phyloP scores from a whole-genome alignment of 495 filamentous ascomycete genomes.

The Mytilinidion resinicola region DNA sequence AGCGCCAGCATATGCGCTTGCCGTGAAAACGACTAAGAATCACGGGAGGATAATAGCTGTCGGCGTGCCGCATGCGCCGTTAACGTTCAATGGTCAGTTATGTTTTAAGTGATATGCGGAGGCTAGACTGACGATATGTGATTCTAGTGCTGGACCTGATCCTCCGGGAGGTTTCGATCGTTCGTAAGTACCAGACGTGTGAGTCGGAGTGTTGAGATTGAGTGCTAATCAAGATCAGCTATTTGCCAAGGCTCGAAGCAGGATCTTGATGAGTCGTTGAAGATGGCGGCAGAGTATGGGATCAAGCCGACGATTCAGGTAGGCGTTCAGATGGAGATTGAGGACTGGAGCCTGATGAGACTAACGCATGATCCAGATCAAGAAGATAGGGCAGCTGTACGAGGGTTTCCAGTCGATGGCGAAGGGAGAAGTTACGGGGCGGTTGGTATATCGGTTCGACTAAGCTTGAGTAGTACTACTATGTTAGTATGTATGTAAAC shows the following conservation, averaged over 20 bases:
- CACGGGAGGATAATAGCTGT: constrained; percentile 1
- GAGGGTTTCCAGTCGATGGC: not conserved
- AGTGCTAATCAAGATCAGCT: not conserved
- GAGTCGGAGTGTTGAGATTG: not conserved
- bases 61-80: not conserved
- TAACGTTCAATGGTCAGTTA: not conserved
- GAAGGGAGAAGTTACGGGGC: not conserved
- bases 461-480: no score
- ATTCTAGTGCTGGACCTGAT: not conserved
- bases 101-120: no score
- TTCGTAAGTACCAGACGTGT: not conserved
- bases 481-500: no score
- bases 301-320: not conserved
- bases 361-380: not conserved
- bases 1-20: not conserved
- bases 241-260: not conserved
- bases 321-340: not conserved
- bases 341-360: not conserved
- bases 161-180: not conserved
- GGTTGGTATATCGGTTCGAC: not conserved
- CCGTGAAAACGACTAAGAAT: not conserved
- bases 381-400: not conserved
- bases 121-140: not conserved
- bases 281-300: not conserved
- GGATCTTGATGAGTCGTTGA: not conserved